phyloP scores from a whole-genome alignment of 1,284 basidiomycete genomes.

The Ceratobasidium sp. region DNA sequence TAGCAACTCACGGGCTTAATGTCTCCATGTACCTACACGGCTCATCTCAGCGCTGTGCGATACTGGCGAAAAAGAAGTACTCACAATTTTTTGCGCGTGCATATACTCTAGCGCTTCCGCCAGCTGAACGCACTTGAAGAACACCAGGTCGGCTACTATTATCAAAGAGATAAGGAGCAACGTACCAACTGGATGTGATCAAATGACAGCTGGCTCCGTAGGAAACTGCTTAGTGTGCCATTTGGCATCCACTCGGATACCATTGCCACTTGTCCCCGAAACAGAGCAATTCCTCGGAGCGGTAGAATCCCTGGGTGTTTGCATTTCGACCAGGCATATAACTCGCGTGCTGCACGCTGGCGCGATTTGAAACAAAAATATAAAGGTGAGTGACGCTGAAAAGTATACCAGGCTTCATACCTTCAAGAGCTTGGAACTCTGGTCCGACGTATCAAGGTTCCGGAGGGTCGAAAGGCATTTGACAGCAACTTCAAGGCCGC shows the following conservation, averaged over 20 bases:
- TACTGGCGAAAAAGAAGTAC: neutral
- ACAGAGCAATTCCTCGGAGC: constrained; percentile 1
- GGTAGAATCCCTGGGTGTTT: constrained; percentile 2
- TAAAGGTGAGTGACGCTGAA: neutral
- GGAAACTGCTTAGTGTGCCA: neutral
- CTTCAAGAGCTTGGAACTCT: neutral
- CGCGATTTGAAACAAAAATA: neutral
- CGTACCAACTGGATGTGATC: constrained; percentile 6
- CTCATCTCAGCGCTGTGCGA: neutral
- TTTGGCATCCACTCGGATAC: constrained; percentile 18
- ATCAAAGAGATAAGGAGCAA: neutral
- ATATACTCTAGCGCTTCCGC: constrained; percentile 12
- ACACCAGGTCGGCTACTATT: neutral
- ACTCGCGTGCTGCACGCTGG: constrained; percentile 22
- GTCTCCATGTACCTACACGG: constrained; percentile 20
- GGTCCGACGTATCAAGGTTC: neutral
- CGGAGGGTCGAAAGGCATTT: neutral
- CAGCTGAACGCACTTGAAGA: constrained; percentile 17
- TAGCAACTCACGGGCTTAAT: constrained; percentile 6
- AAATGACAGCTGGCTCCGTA: neutral
- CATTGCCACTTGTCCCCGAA: neutral
- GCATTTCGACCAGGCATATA: constrained; percentile 35
- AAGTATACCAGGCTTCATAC: neutral
- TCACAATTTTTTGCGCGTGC: constrained; percentile 21
- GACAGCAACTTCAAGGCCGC: constrained; percentile 1